Evolutionary conservation across 2,329 filamentous ascomycete genomes (phyloP), one percentile per base, ranked within the genome.

Genomic region (Fusarium fracticaudum): DNA sequence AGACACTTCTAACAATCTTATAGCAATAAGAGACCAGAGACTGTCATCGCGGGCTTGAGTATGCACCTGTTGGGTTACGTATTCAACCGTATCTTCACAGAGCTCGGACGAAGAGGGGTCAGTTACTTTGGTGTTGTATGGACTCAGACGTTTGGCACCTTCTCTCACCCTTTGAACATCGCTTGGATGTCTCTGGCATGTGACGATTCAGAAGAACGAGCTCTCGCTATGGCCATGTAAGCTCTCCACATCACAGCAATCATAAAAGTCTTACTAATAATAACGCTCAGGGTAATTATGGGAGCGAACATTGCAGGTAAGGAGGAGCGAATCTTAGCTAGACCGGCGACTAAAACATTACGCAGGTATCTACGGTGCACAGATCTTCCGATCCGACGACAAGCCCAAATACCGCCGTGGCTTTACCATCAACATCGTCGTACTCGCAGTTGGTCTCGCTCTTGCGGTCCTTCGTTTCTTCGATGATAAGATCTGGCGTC

Each of bases 331-430:
- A 9, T 37, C 17, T 37, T 37, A 17, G 4, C 9, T 37, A 37
- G 35, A 10, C 3, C 17, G 15, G 15, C 17, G 17, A 17, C 9
- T 51, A 29, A 40, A 17, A 24, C 22, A 37, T 37, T 6, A 35
- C 33, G 88, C 89, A 1, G 89, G 88, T 29, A 91, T 91, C 59
- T 89, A 89, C 62, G 89, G 89, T 8, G 88, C 88, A 0, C 89
- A 91, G 76, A 87, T 91, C 68, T 91, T 91, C 84, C 86, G 86
- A 29, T 72, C 80, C 0, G 86, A 89, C 60, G 87, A 90, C 72
- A 79, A 78, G 50, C 87, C 88, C 0, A 81, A 83, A 3, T 90
- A 90, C 77, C 84, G 85, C 7, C 84, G 86, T 22, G 87, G 84
- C 4, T 90, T 89, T 76, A 83, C 80, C 29, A 80, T 87, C 65